Base-by-base conservation (phyloP, 2,329 filamentous ascomycete species). In the Neoarthrinium moseri region DNA sequence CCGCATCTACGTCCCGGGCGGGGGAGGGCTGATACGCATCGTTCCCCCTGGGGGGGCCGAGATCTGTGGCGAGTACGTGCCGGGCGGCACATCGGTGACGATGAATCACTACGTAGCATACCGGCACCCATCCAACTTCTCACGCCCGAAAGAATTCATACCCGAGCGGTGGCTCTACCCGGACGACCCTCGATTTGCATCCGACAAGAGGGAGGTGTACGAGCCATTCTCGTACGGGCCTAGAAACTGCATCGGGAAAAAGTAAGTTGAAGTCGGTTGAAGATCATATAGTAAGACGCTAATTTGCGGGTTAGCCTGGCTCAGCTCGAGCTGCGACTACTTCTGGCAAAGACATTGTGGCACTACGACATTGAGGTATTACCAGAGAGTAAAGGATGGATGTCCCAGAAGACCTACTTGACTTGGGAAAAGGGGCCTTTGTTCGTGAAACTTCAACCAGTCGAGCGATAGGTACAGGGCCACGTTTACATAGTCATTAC, bases 1-100 rank as follows among this genome's bases (percentile, higher is more conserved):
- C 21, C 63, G 71, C 23, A 54, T 65, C 32, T 73, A 71, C 37
- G 69, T 71, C 6, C 58, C 57, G 6, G 50, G 54, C 4, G 47
- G 54, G 2, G 38, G 26, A 12, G 51, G 49, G n/a, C 29, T 56
- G 23, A 51, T 53, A 2, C 50, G 58, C 26, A 17, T 45, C 8
- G 22, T 49, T 6, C 49, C 49, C 6, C 41, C 50, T 20, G 56
- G 50, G 3, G 53, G 55, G 12, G 47, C 39, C n/a, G 46, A 29
- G 8, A 49, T 60, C 24, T 18, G 44, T 6, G 57, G 51, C 1
- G 45, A 52, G 23, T 50, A 45, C 17, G 43, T 57, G 7, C 44
- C 53, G 3, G 42, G 50, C 10, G 39, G 34, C 12, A 41, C 26
- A 10, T 41, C 29, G 10, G 53, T 52, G 1, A 35, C 32, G 15